Percentiles rank a stretch among this genome's conserved stretches.
phyloP scores from a whole-genome alignment of 306 rosid species.

The Argentina anserina region DNA sequence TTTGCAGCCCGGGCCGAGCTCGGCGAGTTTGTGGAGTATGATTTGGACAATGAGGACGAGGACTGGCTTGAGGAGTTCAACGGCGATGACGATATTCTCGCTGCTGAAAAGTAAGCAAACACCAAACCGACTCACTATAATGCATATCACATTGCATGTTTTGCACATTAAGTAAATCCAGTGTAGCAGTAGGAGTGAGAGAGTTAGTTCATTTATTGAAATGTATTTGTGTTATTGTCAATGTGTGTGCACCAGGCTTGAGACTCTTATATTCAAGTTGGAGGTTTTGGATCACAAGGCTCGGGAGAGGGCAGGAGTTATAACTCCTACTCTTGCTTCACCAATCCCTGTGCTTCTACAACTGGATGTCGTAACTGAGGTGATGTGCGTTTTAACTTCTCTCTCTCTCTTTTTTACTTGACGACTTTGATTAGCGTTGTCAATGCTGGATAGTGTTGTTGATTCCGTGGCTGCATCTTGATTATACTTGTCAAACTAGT shows the following conservation, averaged over 20 bases:
- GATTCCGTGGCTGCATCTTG: neutral
- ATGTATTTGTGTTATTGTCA: neutral
- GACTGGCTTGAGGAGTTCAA: constrained; percentile 83
- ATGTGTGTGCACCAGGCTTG: constrained; percentile 53
- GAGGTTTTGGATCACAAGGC: constrained; percentile 97
- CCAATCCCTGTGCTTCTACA: constrained; percentile 78
- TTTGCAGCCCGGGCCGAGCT: constrained; percentile 85
- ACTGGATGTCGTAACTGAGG: constrained; percentile 83
- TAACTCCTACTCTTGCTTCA: constrained; percentile 82
- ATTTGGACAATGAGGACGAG: constrained; percentile 89
- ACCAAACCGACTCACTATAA: constrained; percentile 1
- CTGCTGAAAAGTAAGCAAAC: constrained; percentile 56
- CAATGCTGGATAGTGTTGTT: neutral
- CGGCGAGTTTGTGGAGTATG: constrained; percentile 97
- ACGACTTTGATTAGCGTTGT: neutral
- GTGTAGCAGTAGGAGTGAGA: neutral
- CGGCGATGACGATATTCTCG: constrained; percentile 54
- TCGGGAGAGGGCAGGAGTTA: constrained; percentile 92
- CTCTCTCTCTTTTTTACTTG: neutral
- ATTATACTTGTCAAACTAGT: neutral
- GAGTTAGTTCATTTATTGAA: neutral
- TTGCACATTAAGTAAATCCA: neutral
- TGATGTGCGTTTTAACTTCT: constrained; percentile 16
- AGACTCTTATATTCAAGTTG: constrained; percentile 78
- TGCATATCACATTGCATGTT: neutral